Conservation (phyloP, 768 basidiomycete species). For the Tylopilus sp. region DNA sequence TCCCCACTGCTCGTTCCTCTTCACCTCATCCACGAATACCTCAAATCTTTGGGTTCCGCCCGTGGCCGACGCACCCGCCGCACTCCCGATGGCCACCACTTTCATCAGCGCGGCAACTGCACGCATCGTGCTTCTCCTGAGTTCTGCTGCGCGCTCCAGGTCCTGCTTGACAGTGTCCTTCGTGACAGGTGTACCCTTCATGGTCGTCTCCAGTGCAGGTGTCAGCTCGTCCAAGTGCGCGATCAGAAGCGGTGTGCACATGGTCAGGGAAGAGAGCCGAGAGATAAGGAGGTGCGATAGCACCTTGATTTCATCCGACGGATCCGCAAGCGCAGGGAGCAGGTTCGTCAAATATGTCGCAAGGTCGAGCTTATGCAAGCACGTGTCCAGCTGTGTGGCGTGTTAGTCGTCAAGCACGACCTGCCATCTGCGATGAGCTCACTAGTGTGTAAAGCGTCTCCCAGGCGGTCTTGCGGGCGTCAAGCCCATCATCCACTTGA, state of each 20-base stretch:
- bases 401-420: background rate
- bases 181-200: constrained; percentile 83
- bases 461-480: constrained; percentile 94
- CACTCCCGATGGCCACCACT: constrained; percentile 55
- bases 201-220: constrained; percentile 79
- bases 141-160: constrained; percentile 80
- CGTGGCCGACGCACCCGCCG: constrained; percentile 33
- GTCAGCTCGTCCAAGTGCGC: constrained; percentile 84
- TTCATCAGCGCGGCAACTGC: constrained; percentile 86
- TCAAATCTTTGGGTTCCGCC: constrained; percentile 58
- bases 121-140: constrained; percentile 86
- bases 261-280: constrained; percentile 76
- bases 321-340: constrained; percentile 79
- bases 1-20: constrained; percentile 64
- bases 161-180: constrained; percentile 98
- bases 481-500: constrained; percentile 95
- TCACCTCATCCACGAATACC: constrained; percentile 69
- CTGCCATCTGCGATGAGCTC: constrained; percentile 24
- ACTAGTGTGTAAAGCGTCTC: constrained; percentile 97
- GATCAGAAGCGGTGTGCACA: constrained; percentile 27
- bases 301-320: constrained; percentile 96
- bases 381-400: constrained; percentile 75
- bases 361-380: constrained; percentile 82
- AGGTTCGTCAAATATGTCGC: constrained; percentile 81
- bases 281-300: constrained; percentile 77